Evolutionary conservation across 2,329 filamentous ascomycete genomes (phyloP).

Genomic region (Cordyceps farinosa): DNA sequence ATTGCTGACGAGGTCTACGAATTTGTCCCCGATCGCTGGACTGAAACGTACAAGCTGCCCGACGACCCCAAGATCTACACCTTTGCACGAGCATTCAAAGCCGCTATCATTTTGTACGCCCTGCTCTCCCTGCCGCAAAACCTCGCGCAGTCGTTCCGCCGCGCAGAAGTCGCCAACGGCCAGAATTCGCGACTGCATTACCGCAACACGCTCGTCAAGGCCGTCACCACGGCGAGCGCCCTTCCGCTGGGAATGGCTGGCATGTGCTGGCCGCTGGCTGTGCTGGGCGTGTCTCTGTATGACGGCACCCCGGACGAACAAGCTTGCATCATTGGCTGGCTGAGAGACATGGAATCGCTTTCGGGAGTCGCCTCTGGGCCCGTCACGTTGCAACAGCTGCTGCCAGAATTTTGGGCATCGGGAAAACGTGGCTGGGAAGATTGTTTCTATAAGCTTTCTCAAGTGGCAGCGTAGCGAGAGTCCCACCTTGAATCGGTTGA

Average conservation of each 20-base stretch:
- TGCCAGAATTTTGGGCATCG: not conserved
- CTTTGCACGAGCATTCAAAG: not conserved
- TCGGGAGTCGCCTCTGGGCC: not conserved
- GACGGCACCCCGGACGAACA: not conserved
- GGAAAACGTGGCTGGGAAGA: not conserved
- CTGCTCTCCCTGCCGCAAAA: not conserved
- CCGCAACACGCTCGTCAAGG: not conserved
- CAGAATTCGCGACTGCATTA: not conserved
- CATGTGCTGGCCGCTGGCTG: conserved; percentile 6
- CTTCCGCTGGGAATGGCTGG: not conserved
- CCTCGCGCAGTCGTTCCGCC: not conserved
- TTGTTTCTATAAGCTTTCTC: not conserved
- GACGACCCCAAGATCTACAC: conserved; percentile 1
- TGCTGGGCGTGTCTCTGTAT: not conserved
- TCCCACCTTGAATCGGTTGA: no score
- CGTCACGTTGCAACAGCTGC: not conserved
- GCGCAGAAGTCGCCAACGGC: not conserved
- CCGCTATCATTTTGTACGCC: not conserved
- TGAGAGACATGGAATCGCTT: not conserved
- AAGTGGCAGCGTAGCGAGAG: not conserved
- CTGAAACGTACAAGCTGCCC: not conserved
- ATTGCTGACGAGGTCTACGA: not conserved
- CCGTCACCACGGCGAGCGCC: not conserved
- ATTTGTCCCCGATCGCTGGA: not conserved
- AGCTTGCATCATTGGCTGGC: not conserved